Conservation (phyloP, 148 eudicot species). For the Fagopyrum tataricum region DNA sequence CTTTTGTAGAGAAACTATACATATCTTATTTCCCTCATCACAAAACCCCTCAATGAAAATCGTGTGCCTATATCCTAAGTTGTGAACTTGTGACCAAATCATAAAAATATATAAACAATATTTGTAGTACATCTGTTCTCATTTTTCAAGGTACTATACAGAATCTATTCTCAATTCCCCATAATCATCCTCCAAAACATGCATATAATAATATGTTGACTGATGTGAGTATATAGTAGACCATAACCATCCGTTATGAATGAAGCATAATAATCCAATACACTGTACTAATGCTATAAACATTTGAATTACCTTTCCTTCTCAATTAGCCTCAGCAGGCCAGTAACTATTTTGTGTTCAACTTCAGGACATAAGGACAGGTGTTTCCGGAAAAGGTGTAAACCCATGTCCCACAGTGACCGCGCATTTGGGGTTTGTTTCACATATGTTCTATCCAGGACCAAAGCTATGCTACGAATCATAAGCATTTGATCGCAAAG, state of each 20-base stretch:
- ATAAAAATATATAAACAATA: not conserved
- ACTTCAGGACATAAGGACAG: constrained; percentile 83
- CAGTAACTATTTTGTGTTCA: constrained; percentile 90
- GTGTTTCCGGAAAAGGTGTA: constrained; percentile 88
- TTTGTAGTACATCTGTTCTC: not conserved
- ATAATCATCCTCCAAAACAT: not conserved
- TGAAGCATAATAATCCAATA: not conserved
- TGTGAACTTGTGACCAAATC: not conserved
- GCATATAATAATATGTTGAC: not conserved
- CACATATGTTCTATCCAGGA: constrained; percentile 93
- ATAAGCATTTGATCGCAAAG: constrained; percentile 95
- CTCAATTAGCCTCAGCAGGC: constrained; percentile 92
- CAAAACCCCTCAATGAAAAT: not conserved
- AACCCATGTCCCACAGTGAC: constrained; percentile 98
- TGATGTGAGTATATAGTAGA: not conserved
- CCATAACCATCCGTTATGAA: not conserved
- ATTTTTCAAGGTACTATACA: not conserved
- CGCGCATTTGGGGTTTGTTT: constrained; percentile 77
- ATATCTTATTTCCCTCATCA: not conserved
- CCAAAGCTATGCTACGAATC: constrained; percentile 95
- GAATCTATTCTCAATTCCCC: not conserved
- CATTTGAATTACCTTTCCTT: constrained; percentile 61
- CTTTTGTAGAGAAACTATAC: not conserved
- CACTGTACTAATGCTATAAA: not conserved
- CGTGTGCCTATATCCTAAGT: not conserved